Evolutionary conservation across 2,329 filamentous ascomycete genomes (phyloP), one percentile per base, ranked within the genome.

Genomic region (Ploettnerulaceae sp.): DNA sequence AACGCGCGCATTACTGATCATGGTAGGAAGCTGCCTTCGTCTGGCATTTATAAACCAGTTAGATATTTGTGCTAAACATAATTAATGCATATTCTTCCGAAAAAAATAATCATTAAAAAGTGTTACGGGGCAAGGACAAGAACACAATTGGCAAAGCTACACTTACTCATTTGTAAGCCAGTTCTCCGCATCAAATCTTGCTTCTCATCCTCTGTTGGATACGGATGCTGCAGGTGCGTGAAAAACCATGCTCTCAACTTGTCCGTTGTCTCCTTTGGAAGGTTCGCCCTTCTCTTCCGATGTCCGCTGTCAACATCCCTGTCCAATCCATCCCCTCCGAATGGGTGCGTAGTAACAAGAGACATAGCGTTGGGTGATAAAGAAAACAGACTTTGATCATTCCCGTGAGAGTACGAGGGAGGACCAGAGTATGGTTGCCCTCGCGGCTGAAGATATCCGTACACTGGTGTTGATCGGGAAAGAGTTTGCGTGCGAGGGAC

Each of bases 191-290:
- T 88, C 37, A 95, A 73, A 49, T 86, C 79, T 61, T 90, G 80
- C 67, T 95, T 94, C 68, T 94, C 85, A 53, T 94, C 87, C 65
- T 94, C 87, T 4, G 82, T 89, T 1, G 89, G 89, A 63, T 95
- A 95, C 0, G 89, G 88, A 61, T 93, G 88, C 50, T 81, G 73
- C 6, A 89, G 67, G 64, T 93, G 85, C n/a, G 75, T 74, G 41
- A 82, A 68, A 55, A 94, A 90, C 89, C 89, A 95, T 0, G 78
- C 72, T 44, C 86, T 79, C 31, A 95, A 72, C 55, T 86, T 82
- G 62, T 90, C 86, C 0, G 89, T 95, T 0, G 88, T 87, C 45
- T 89, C 85, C 62, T 94, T 94, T n/a, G 89, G 89, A 3, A 95
- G 72, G 61, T 95, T 95, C 1, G 89, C 89, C 29, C 89, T 76